Evolutionary conservation across 306 rosid genomes (phyloP), one percentile per base, ranked within the genome.

Genomic region (Fragaria vesca): DNA sequence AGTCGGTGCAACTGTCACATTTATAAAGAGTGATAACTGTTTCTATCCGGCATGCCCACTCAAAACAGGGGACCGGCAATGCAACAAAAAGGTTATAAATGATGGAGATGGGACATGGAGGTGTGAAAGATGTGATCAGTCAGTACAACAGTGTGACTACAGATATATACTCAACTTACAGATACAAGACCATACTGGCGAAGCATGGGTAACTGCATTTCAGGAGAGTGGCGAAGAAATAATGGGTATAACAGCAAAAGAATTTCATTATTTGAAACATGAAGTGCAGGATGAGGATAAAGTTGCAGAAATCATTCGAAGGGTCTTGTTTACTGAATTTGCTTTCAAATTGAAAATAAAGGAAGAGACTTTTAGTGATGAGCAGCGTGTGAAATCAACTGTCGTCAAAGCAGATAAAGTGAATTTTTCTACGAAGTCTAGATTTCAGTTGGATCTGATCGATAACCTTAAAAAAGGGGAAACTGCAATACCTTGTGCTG

Each of bases 191-290:
- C 93, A 93, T 80, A 91, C 97, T 68, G 97, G 94, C 78, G 8
- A 80, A 71, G 83, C 97, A 11, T 92, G 96, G 97, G 99, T 85
- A 24, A 95, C 97, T 71, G 93, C 93, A 32, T 95, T 95, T 85
- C 97, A 95, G 89, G 97, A 95, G 86, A 81, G 89, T 42, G 98
- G 97, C 52, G 93, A 91, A 85, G 93, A 95, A 83, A 88, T 95
- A 73, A 76, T 95, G 84, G 98, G 98, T 60, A 24, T 88, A 28
- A 78, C 97, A 73, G 98, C 98, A 10, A 92, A 95, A 78, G 81
- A 70, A 62, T 82, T 95, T 79, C 85, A 88, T 81, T 71, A 45
- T 85, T 69, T 92, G 85, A 89, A 92, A 80, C 74, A 65, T 42
- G 97, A 90, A 82, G 88, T 87, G 54, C 91, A 87, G 55, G 91